Evolutionary conservation across 331 rosid species (phyloP).

Genomic region (Rhamnella rubrinervis): DNA sequence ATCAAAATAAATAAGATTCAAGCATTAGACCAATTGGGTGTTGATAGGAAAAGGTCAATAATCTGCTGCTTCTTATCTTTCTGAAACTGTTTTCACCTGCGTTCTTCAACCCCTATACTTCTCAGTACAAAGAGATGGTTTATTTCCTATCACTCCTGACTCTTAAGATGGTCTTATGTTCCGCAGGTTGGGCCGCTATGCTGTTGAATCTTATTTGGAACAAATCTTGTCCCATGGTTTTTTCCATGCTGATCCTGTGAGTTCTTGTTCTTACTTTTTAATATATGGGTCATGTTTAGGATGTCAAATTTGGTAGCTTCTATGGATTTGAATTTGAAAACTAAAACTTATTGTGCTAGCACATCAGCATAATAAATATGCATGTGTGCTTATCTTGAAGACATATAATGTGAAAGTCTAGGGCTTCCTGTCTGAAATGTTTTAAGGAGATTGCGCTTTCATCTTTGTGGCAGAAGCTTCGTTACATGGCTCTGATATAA

Average conservation of each 20-base stretch:
- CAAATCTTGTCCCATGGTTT: slow-evolving; percentile 98
- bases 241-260: slow-evolving; percentile 98
- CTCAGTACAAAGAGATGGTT: slow-evolving; percentile 12
- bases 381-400: too few species aligned
- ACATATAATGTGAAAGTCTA: too few species aligned
- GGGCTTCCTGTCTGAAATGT: too few species aligned
- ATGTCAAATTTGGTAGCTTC: slow-evolving; percentile 12
- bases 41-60: slow-evolving; percentile 82
- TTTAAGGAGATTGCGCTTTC: too few species aligned
- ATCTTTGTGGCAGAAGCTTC: too few species aligned
- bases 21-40: slow-evolving; percentile 95
- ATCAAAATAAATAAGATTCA: slow-evolving; percentile 86
- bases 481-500: too few species aligned
- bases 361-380: too few species aligned
- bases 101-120: slow-evolving; percentile 18
- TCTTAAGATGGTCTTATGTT: slow-evolving; percentile 7
- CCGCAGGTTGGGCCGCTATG: slow-evolving; percentile 84
- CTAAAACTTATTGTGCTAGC: not conserved
- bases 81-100: slow-evolving; percentile 10
- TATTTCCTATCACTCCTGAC: not conserved
- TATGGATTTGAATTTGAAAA: not conserved
- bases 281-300: not conserved
- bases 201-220: slow-evolving; percentile 97
- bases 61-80: slow-evolving; percentile 18
- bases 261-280: slow-evolving; percentile 37